phyloP scores from a whole-genome alignment of 2,329 filamentous ascomycete genomes.

The Fulvia fulva region DNA sequence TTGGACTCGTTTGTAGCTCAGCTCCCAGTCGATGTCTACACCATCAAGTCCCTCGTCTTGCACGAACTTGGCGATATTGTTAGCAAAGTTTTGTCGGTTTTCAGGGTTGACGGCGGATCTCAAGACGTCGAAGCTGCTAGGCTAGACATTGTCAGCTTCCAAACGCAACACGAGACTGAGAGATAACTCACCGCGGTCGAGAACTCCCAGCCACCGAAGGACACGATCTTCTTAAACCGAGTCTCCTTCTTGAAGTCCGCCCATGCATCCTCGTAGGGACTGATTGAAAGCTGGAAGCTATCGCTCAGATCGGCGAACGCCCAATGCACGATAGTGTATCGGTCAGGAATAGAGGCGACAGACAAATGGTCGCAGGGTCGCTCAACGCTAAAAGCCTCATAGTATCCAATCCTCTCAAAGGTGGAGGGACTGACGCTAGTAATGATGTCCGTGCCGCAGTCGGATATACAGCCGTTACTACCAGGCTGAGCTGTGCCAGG shows the following conservation, averaged over 20 bases:
- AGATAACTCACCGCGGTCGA: no score
- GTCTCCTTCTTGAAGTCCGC: conserved; percentile 31
- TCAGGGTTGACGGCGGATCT: conserved; percentile 33
- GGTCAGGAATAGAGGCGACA: conserved; percentile 16
- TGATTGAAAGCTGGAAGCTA: conserved; percentile 32
- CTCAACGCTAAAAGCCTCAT: conserved; percentile 31
- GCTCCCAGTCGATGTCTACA: conserved; percentile 42
- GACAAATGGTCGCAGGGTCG: conserved; percentile 33
- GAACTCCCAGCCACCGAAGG: conserved; percentile 46
- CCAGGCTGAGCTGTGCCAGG: conserved; percentile 38
- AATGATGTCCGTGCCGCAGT: conserved; percentile 40
- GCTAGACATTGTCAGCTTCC: no score
- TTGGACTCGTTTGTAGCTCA: no score
- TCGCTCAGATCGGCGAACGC: conserved; percentile 35
- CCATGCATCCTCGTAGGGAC: conserved; percentile 31
- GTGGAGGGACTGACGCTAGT: conserved; percentile 14
- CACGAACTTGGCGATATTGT: conserved; percentile 62
- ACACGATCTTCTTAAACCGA: conserved; percentile 38
- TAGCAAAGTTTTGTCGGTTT: conserved; percentile 56
- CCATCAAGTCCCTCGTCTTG: conserved; percentile 67
- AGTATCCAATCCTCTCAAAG: conserved; percentile 32
- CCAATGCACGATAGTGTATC: conserved; percentile 30
- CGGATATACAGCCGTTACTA: conserved; percentile 40
- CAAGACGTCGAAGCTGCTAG: conserved; percentile 38
- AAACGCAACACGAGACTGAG: no score